Percentiles rank a stretch among this genome's conserved stretches.
Evolutionary conservation across 208 protist genomes (phyloP).

Genomic region (Leishmania aethiopica): DNA sequence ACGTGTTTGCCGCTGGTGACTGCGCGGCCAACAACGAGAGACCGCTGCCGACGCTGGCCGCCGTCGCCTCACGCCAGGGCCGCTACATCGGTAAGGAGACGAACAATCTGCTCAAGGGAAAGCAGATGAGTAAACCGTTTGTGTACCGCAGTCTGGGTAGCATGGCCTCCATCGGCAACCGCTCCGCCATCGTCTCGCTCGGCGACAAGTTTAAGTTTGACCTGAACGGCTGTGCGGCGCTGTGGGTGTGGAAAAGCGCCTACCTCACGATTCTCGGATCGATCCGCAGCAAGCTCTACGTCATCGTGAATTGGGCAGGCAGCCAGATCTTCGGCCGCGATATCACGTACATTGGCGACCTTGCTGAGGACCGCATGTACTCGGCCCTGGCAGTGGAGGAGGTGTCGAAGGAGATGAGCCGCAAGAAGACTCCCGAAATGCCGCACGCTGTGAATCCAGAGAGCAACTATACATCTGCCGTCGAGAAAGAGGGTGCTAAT

Average conservation of each 20-base stretch:
- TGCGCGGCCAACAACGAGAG: slow-evolving; percentile 64
- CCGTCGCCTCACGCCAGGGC: slow-evolving; percentile 85
- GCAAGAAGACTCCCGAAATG: slow-evolving; percentile 49
- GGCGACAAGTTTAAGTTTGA: slow-evolving; percentile 59
- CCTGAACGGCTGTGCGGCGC: slow-evolving; percentile 75
- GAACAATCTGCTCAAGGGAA: slow-evolving; percentile 48
- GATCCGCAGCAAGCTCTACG: slow-evolving; percentile 81
- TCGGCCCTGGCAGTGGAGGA: slow-evolving; percentile 56
- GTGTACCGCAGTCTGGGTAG: slow-evolving; percentile 80
- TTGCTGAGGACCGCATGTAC: slow-evolving; percentile 79
- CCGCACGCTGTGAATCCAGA: slow-evolving; percentile 39
- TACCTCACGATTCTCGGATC: slow-evolving; percentile 88
- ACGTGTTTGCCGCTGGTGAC: slow-evolving; percentile 89
- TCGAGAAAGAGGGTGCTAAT: slow-evolving; percentile 36
- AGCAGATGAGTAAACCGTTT: slow-evolving; percentile 43
- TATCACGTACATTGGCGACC: slow-evolving; percentile 84
- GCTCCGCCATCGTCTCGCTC: slow-evolving; percentile 72
- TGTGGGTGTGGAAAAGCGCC: slow-evolving; percentile 86
- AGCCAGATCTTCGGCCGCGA: slow-evolving; percentile 84
- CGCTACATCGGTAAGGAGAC: slow-evolving; percentile 74
- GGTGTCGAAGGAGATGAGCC: slow-evolving; percentile 59
- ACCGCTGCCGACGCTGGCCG: slow-evolving; percentile 76
- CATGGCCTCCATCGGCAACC: slow-evolving; percentile 80
- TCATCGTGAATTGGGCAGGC: slow-evolving; percentile 83
- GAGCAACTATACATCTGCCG: slow-evolving; percentile 45